Percentiles rank a stretch among this genome's conserved stretches.
Evolutionary conservation across 345 rosid species (phyloP).

Genomic region (Turritis glabra): DNA sequence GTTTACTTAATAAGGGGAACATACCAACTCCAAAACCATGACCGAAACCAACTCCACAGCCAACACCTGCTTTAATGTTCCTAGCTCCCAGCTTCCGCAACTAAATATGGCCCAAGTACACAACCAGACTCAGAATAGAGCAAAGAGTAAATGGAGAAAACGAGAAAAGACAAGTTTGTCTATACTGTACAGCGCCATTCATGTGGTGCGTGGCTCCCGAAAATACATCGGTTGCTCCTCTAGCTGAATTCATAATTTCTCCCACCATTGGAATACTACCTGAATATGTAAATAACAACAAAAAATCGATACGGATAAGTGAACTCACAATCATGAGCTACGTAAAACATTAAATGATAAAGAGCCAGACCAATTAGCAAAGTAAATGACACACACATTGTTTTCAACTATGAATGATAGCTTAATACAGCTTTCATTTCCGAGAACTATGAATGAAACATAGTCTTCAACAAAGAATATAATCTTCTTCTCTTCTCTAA

Average conservation of each 20-base stretch:
- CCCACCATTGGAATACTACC: slow-evolving; percentile 82
- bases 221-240: slow-evolving; percentile 91
- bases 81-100: slow-evolving; percentile 40
- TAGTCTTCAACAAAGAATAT: background rate
- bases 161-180: background rate
- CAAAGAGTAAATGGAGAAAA: background rate
- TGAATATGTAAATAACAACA: slow-evolving; percentile 25
- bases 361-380: slow-evolving; percentile 5
- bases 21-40: slow-evolving; percentile 46
- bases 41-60: slow-evolving; percentile 45
- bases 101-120: slow-evolving; percentile 22
- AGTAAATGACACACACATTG: background rate
- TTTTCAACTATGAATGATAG: background rate
- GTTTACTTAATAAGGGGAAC: background rate
- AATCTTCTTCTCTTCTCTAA: background rate
- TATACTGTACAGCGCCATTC: slow-evolving; percentile 59
- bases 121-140: slow-evolving; percentile 21
- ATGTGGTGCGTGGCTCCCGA: slow-evolving; percentile 79
- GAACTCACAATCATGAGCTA: background rate
- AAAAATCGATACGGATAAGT: background rate
- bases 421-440: background rate
- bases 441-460: background rate
- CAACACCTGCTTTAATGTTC: slow-evolving; percentile 37
- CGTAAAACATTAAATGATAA: background rate
- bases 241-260: slow-evolving; percentile 84